Percentiles rank a stretch among this genome's conserved stretches.
Conservation (phyloP, 2,329 filamentous ascomycete genomes). For the Penicillium frequentans region DNA sequence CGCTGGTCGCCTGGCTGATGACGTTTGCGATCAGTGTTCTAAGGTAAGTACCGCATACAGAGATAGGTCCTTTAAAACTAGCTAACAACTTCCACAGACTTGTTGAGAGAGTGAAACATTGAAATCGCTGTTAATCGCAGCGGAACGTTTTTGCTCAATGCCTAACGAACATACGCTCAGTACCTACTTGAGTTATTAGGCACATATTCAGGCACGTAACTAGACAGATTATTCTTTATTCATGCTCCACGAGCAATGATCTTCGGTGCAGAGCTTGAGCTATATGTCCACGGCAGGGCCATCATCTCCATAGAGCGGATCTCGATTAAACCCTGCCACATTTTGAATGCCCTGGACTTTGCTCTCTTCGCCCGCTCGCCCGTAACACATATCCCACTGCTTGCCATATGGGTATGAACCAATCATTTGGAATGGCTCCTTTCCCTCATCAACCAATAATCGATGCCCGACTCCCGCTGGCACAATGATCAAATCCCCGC, state of each 20-base stretch:
- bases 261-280: background rate
- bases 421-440: constrained; percentile 61
- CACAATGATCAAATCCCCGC: constrained; percentile 64
- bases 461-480: constrained; percentile 67
- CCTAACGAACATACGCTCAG: no score
- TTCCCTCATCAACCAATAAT: constrained; percentile 57
- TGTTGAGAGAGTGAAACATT: constrained; percentile 37
- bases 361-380: constrained; percentile 55
- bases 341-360: constrained; percentile 51
- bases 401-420: constrained; percentile 62
- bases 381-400: constrained; percentile 73
- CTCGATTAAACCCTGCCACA: constrained; percentile 59
- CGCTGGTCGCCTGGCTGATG: constrained; percentile 82
- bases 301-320: constrained; percentile 60
- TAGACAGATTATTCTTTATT: background rate
- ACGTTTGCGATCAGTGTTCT: constrained; percentile 87
- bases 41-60: constrained; percentile 45
- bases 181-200: no score
- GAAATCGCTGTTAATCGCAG: background rate
- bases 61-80: background rate
- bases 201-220: no score
- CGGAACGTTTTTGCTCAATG: background rate
- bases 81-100: constrained; percentile 36
- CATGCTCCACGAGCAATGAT: background rate
- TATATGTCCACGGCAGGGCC: constrained; percentile 52